Conservation (phyloP, 1,284 basidiomycete species). For the Sanghuangporus weigelae region DNA sequence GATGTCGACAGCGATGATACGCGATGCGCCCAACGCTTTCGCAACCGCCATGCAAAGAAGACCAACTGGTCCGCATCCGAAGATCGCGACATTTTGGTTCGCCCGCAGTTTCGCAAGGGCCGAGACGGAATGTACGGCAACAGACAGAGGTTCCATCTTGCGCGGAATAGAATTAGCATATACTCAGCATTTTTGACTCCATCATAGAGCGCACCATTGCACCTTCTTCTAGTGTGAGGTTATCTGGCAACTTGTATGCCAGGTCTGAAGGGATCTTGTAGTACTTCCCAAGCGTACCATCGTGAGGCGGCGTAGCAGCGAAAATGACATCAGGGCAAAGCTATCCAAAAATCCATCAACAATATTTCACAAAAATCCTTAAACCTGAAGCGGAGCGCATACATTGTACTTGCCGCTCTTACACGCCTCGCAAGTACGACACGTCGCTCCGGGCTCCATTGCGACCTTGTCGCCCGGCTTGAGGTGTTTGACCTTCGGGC, state of each 20-base stretch:
- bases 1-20: slow-evolving; percentile 85
- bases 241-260: slow-evolving; percentile 67
- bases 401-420: slow-evolving; percentile 80
- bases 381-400: background rate
- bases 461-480: slow-evolving; percentile 86
- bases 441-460: slow-evolving; percentile 78
- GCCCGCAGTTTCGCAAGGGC: slow-evolving; percentile 72
- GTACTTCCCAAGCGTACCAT: slow-evolving; percentile 83
- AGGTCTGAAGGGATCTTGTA: slow-evolving; percentile 75
- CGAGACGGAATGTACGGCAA: slow-evolving; percentile 85
- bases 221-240: slow-evolving; percentile 78
- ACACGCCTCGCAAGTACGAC: slow-evolving; percentile 68
- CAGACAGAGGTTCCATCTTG: slow-evolving; percentile 91
- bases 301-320: slow-evolving; percentile 86
- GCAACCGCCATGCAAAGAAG: slow-evolving; percentile 91
- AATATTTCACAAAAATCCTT: background rate
- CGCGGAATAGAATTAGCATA: background rate
- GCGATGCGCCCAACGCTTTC: slow-evolving; percentile 79
- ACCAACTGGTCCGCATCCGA: slow-evolving; percentile 91
- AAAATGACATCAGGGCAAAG: slow-evolving; percentile 78
- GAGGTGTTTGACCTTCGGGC: slow-evolving; percentile 63
- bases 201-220: slow-evolving; percentile 58
- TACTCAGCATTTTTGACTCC: background rate
- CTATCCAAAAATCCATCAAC: slow-evolving; percentile 25
- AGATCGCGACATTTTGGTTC: slow-evolving; percentile 72